Conservation (phyloP, 192 early-diverging fungal species). For the Gonapodya prolifera region DNA sequence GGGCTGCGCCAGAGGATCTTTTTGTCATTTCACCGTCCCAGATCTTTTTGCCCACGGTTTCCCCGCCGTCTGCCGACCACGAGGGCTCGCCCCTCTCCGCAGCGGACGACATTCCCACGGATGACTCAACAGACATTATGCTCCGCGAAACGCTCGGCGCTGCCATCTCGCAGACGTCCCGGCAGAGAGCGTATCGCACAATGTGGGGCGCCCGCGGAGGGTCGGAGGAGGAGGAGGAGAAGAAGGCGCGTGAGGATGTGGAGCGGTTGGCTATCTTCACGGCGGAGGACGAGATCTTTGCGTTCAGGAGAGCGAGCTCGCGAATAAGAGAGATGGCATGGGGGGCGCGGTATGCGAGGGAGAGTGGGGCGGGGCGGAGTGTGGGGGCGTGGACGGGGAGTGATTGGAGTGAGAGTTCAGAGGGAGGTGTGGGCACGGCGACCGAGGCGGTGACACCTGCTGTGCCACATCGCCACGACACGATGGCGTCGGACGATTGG, state of each 20-base stretch:
- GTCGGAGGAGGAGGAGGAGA: conserved; percentile 1
- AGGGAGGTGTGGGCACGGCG: neutral
- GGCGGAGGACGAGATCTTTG: conserved; percentile 91
- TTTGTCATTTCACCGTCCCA: neutral
- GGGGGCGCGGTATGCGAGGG: neutral
- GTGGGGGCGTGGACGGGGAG: neutral
- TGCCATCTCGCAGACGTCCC: neutral
- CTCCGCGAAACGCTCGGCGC: conserved; percentile 4
- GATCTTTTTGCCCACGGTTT: neutral
- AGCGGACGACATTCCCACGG: neutral
- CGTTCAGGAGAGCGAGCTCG: conserved; percentile 84
- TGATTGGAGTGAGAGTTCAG: neutral
- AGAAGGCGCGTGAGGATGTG: neutral
- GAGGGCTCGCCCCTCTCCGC: neutral
- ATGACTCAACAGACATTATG: neutral
- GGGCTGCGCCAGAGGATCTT: neutral
- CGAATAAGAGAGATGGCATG: conserved; percentile 75
- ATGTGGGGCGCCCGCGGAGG: neutral
- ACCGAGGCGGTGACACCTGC: neutral
- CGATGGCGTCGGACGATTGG: conserved; percentile 15
- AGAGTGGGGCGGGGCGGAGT: neutral
- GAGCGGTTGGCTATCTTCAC: conserved; percentile 41
- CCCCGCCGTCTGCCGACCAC: neutral
- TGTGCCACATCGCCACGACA: neutral
- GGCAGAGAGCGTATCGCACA: neutral